Evolutionary conservation across 371 early-diverging fungal species (phyloP), one percentile per base, ranked within the genome.

Genomic region (Mortierella sp.): DNA sequence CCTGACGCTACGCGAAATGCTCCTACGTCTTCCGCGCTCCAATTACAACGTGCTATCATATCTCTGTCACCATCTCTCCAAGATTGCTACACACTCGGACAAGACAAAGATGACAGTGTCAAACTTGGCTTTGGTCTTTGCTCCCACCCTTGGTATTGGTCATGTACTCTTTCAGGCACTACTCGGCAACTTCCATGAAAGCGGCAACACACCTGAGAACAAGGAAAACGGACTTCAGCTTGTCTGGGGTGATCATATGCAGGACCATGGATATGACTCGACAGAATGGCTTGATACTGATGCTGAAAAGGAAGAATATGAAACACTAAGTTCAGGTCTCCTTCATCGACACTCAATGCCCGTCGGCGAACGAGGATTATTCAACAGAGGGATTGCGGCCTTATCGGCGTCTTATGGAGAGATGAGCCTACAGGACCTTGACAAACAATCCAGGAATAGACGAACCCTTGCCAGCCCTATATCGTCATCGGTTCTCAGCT

Each of bases 101-200:
- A 68, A 54, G 34, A 76, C 77, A 28, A 76, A 69, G 34, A 76
- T 76, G 77, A 69, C 77, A 0, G 65, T 76, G 13, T 69, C 69
- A 17, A 76, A 76, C 48, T 58, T 76, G 5, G 77, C 60, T 12
- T 51, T 69, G 3, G 77, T 76, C 62, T 76, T 76, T 58, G 69
- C 77, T 2, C 77, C 77, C n/a, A 76, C 77, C 8, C 77, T 76
- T 17, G 64, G 65, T 1, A 69, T 76, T 27, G 77, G 77, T 0
- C 63, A 65, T 25, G 62, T 76, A 1, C 66, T 76, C 28, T 76
- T 76, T 54, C 63, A 60, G 43, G 77, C 77, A 0, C 31, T 76
- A n/a, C 58, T 76, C 2, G 69, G 77, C 3, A 69, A 66, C 19
- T 76, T 65, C 40, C 65, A 65, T 27, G 69, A 76, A 50, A 60